phyloP scores from a whole-genome alignment of 495 filamentous ascomycete species.

The Aspergillus conjunctus region DNA sequence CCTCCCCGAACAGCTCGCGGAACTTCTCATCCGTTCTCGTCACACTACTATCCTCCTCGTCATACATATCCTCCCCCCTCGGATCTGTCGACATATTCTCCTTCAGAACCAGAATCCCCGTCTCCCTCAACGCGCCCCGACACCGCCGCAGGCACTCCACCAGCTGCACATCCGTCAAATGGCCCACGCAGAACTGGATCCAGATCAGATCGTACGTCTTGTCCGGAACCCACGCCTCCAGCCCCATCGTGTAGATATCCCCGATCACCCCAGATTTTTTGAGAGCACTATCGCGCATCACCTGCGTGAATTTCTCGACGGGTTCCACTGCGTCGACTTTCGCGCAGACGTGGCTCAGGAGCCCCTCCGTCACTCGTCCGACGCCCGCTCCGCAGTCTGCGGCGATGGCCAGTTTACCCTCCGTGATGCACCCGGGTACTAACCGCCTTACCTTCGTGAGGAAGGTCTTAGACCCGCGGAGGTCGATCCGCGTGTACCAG shows the following conservation, averaged over 20 bases:
- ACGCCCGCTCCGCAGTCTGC: conserved; percentile 67
- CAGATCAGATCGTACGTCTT: conserved; percentile 61
- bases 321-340: conserved; percentile 64
- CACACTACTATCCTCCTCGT: conserved; percentile 77
- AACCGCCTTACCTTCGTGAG: conserved; percentile 69
- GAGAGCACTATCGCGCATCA: conserved; percentile 33
- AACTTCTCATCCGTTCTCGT: conserved; percentile 77
- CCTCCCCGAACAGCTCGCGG: conserved; percentile 65
- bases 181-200: conserved; percentile 92
- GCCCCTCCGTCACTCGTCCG: conserved; percentile 60
- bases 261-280: conserved; percentile 50
- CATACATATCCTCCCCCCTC: conserved; percentile 65
- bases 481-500: conserved; percentile 71
- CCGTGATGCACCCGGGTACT: conserved; percentile 22
- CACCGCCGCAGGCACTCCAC: conserved; percentile 67
- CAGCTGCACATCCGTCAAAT: conserved; percentile 80
- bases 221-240: conserved; percentile 72
- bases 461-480: conserved; percentile 75
- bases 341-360: conserved; percentile 54
- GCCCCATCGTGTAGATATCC: conserved; percentile 68
- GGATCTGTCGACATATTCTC: conserved; percentile 74
- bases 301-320: conserved; percentile 51
- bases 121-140: conserved; percentile 50
- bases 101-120: conserved; percentile 73
- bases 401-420: conserved; percentile 39